Percentiles rank a stretch among this genome's conserved stretches.
phyloP scores from a whole-genome alignment of 1,284 basidiomycete genomes.

The Rhodofomes roseus region DNA sequence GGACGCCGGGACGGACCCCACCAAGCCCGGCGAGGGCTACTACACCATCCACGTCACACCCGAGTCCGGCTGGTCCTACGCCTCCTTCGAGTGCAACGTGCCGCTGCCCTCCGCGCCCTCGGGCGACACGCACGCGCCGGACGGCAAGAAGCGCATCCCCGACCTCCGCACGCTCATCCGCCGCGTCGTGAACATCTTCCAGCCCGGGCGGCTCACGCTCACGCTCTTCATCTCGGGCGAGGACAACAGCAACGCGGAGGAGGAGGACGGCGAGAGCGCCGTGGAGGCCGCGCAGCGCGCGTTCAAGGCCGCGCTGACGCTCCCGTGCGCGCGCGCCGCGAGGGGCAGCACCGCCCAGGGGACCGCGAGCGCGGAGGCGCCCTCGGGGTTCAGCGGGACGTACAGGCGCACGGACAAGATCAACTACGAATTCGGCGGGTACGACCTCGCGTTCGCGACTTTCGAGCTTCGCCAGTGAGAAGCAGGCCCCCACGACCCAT shows the following conservation, averaged over 20 bases:
- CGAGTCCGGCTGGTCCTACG: slow-evolving; percentile 96
- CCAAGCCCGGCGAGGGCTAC: slow-evolving; percentile 72
- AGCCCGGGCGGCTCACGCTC: slow-evolving; percentile 83
- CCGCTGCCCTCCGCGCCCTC: slow-evolving; percentile 52
- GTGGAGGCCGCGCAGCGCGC: slow-evolving; percentile 67
- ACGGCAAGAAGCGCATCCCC: slow-evolving; percentile 47
- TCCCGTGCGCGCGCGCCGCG: slow-evolving; percentile 11
- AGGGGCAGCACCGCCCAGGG: slow-evolving; percentile 4
- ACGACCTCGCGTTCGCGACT: slow-evolving; percentile 91
- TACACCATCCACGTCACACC: slow-evolving; percentile 99
- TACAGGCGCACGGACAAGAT: slow-evolving; percentile 92
- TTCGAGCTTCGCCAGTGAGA: slow-evolving; percentile 54
- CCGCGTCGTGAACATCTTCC: slow-evolving; percentile 90
- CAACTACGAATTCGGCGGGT: slow-evolving; percentile 96
- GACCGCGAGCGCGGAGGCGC: slow-evolving; percentile 3
- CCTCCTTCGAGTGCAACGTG: slow-evolving; percentile 98
- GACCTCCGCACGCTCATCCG: slow-evolving; percentile 80
- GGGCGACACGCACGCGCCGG: not conserved
- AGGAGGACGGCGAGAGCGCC: slow-evolving; percentile 48
- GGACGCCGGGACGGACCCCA: slow-evolving; percentile 20
- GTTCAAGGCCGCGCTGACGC: slow-evolving; percentile 58
- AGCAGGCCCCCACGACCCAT: not conserved
- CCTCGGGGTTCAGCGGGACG: slow-evolving; percentile 24
- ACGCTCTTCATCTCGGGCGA: slow-evolving; percentile 88
- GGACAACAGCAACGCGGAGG: slow-evolving; percentile 45